phyloP scores from a whole-genome alignment of 495 filamentous ascomycete genomes.

The Aspergillus affinis region DNA sequence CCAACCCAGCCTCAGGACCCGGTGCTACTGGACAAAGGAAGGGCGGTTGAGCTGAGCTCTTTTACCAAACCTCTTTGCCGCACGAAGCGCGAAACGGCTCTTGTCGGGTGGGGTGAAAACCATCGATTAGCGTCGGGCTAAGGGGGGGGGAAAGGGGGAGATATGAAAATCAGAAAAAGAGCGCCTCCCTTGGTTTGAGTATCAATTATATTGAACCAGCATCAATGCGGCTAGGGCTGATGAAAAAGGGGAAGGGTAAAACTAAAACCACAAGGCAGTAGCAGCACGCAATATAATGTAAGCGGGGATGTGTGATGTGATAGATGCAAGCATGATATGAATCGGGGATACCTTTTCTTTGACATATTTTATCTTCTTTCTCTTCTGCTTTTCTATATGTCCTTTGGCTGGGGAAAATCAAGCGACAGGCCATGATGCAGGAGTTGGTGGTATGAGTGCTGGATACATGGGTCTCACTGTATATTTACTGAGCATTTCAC shows the following conservation, averaged over 20 bases:
- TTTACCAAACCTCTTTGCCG: not conserved
- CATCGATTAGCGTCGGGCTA: conserved; percentile 3
- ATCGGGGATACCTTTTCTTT: not conserved
- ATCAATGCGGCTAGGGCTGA: not conserved
- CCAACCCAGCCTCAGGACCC: conserved; percentile 21
- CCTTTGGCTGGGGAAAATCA: not conserved
- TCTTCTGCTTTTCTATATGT: not conserved
- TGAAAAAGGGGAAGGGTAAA: not conserved
- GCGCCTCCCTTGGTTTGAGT: not conserved
- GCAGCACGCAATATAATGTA: not conserved
- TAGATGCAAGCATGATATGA: not conserved
- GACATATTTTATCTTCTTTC: not conserved
- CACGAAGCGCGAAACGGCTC: not conserved
- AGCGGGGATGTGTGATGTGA: not conserved
- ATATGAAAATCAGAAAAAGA: not conserved
- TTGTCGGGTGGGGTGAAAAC: conserved; percentile 10
- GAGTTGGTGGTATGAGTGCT: not conserved
- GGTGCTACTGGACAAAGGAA: conserved; percentile 30
- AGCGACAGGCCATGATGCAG: not conserved
- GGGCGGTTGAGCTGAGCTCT: conserved; percentile 23
- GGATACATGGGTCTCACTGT: not conserved
- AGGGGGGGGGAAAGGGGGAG: not conserved
- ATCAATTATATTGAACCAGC: not conserved
- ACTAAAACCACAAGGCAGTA: not conserved
- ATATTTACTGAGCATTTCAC: not conserved